phyloP scores from a whole-genome alignment of 805 yeast genomes.

The Sugiyamaella marilandica region DNA sequence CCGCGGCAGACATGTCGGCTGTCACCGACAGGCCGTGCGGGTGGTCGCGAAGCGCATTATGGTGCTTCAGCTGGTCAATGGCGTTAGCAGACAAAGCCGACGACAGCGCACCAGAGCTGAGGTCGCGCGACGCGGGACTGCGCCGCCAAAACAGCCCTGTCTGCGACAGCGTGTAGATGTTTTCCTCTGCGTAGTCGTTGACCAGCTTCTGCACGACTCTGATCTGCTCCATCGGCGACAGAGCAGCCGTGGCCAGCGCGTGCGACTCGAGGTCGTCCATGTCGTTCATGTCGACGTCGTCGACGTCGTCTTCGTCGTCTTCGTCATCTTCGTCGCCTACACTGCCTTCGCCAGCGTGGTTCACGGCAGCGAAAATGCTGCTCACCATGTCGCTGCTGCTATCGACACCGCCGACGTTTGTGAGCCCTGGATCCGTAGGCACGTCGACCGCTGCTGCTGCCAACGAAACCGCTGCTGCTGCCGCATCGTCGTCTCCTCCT shows the following conservation, averaged over 20 bases:
- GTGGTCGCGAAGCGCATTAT: neutral
- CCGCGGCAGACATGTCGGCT: neutral
- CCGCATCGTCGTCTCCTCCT: neutral
- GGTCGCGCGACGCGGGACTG: neutral
- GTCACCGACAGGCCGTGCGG: no score
- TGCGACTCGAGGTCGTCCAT: constrained; percentile 1
- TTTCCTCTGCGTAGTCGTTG: constrained; percentile 3
- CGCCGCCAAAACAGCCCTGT: constrained; percentile 13
- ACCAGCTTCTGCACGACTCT: constrained; percentile 3
- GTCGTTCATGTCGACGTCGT: neutral
- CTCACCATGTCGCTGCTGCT: neutral
- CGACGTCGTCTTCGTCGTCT: neutral
- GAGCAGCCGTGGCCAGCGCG: constrained; percentile 7
- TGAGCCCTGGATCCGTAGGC: neutral
- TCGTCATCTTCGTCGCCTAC: neutral
- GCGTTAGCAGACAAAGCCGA: constrained; percentile 4
- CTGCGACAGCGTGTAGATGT: constrained; percentile 5
- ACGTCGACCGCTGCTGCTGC: constrained; percentile 5
- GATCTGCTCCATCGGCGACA: constrained; percentile 5
- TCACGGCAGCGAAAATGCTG: constrained; percentile 1
- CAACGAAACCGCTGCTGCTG: constrained; percentile 1
- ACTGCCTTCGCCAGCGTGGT: neutral
- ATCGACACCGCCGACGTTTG: neutral
- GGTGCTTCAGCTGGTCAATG: constrained; percentile 3
- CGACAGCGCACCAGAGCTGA: neutral